These are phyloP conservation scores for slime mould (Dictyostelium discoideum) DNA, from an alignment of 78 protist species.

Conservation along the genomic window dicty_2.7 NC_007088.5:1017001-1017500, in stretches of 20 bases:
- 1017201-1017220: no score
- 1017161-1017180: neutral
- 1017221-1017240: neutral
- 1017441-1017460: neutral
- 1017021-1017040: constrained; percentile 41
- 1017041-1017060: constrained; percentile 48
- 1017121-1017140: constrained; percentile 24
- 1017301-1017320: constrained; percentile 35
- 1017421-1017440: constrained; percentile 15
- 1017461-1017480: constrained; percentile 1
- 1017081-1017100: constrained; percentile 48
- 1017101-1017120: constrained; percentile 51
- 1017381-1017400: constrained; percentile 25
- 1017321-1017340: constrained; percentile 46
- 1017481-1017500: neutral
- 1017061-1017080: constrained; percentile 47
- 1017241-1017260: no score
- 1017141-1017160: constrained; percentile 57
- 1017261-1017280: constrained; percentile 3
- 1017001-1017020: constrained; percentile 62
- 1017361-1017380: constrained; percentile 21
- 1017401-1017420: constrained; percentile 20
- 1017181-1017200: neutral
- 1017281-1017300: constrained; percentile 47
- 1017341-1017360: constrained; percentile 36